Evolutionary conservation across 768 basidiomycete genomes (phyloP).

Genomic region (Mrakia hoshinonis): DNA sequence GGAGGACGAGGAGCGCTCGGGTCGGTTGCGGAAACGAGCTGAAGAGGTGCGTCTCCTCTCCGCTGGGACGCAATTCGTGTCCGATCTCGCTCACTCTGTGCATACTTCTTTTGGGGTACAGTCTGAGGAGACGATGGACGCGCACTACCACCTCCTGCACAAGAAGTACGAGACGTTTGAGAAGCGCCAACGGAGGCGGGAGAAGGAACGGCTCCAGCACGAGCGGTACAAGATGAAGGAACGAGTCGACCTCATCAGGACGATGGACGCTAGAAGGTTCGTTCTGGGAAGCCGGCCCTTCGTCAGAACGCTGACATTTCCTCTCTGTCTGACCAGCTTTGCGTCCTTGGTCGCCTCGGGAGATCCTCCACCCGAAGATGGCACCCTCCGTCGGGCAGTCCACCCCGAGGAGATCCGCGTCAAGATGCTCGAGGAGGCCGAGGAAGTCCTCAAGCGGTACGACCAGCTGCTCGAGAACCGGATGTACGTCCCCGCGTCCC

Average conservation of each 20-base stretch:
- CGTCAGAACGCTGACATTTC: no score
- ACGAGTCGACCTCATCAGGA: conserved; percentile 21
- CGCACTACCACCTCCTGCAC: conserved; percentile 23
- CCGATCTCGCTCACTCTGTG: neutral
- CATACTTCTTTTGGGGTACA: neutral
- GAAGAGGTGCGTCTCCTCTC: neutral
- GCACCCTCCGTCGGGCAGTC: neutral
- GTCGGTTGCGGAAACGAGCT: neutral
- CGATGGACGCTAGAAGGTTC: conserved; percentile 21
- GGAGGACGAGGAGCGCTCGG: neutral
- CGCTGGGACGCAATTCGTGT: neutral
- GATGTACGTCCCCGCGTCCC: neutral
- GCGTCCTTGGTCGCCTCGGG: conserved; percentile 12
- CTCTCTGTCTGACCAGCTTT: conserved; percentile 3
- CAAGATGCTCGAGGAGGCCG: conserved; percentile 26
- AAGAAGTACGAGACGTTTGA: conserved; percentile 30
- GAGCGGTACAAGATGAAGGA: conserved; percentile 30
- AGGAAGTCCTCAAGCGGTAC: conserved; percentile 22
- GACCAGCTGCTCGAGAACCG: conserved; percentile 23
- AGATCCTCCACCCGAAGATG: neutral
- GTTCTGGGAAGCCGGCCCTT: neutral
- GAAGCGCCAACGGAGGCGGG: conserved; percentile 16
- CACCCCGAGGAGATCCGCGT: conserved; percentile 16
- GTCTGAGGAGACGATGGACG: conserved; percentile 7
- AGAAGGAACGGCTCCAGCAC: conserved; percentile 24